phyloP scores from a whole-genome alignment of 1,284 basidiomycete genomes.

The Kalmanozyma brasiliensis region DNA sequence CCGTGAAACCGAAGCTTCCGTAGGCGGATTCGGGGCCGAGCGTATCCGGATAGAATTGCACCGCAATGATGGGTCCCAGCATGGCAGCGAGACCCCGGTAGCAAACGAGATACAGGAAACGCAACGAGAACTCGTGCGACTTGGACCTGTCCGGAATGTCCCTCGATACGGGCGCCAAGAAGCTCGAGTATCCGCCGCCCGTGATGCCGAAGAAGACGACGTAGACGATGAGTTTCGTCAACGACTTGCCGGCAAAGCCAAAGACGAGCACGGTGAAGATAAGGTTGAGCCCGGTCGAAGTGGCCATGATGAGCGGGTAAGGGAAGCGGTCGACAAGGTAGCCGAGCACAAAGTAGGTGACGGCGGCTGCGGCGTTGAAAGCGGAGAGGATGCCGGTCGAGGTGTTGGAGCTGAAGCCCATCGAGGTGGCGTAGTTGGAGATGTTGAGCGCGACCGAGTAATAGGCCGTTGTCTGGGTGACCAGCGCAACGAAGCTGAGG shows the following conservation, averaged over 20 bases:
- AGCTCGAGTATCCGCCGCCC: conserved; percentile 34
- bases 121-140: conserved; percentile 20
- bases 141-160: conserved; percentile 23
- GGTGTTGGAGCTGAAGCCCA: conserved; percentile 44
- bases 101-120: conserved; percentile 39
- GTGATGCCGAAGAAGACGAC: conserved; percentile 53
- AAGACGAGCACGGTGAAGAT: conserved; percentile 49
- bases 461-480: conserved; percentile 50
- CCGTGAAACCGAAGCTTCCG: conserved; percentile 32
- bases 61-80: conserved; percentile 54
- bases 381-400: conserved; percentile 54
- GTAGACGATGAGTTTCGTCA: conserved; percentile 52
- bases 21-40: conserved; percentile 11
- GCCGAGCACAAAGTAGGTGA: conserved; percentile 52
- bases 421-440: conserved; percentile 43
- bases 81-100: conserved; percentile 48
- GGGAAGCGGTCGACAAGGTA: conserved; percentile 48
- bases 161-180: conserved; percentile 42
- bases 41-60: conserved; percentile 44
- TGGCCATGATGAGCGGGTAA: conserved; percentile 51
- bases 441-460: conserved; percentile 59
- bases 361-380: conserved; percentile 54
- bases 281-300: conserved; percentile 35
- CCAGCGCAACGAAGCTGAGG: conserved; percentile 23
- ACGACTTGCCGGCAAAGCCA: conserved; percentile 49